These are phyloP conservation scores for Volvox africanus DNA, from an alignment of 139 green algal genomes.

Conservation along the genomic window DNA sequence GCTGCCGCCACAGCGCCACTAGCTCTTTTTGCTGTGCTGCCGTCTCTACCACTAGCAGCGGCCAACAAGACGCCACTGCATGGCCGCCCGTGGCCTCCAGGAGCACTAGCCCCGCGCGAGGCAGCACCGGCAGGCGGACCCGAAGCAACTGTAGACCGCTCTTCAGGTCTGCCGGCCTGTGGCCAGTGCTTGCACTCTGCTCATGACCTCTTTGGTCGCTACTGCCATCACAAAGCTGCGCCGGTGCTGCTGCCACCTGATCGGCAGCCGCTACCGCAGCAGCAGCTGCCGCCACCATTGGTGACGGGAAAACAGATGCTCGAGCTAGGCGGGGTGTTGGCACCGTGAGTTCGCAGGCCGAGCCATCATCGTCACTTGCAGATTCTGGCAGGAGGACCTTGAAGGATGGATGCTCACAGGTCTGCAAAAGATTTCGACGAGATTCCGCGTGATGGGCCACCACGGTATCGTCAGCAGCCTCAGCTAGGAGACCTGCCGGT, in stretches of 20 bases:
- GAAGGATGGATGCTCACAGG: not conserved
- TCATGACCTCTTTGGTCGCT: too few species aligned
- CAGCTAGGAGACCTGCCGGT: not conserved
- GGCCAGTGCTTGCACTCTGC: not conserved
- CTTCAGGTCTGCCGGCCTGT: not conserved
- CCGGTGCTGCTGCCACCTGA: too few species aligned
- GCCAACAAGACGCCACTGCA: not conserved
- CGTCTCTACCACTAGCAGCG: not conserved
- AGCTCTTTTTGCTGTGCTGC: not conserved
- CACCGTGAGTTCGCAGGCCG: not conserved
- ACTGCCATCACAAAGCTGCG: too few species aligned
- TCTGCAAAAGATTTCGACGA: not conserved
- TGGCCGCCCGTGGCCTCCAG: slow-evolving; percentile 19
- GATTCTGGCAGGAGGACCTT: not conserved
- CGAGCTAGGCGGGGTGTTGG: too few species aligned
- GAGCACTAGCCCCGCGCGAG: not conserved
- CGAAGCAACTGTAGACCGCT: not conserved
- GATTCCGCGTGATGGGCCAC: too few species aligned
- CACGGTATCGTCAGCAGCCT: not conserved
- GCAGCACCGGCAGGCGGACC: slow-evolving; percentile 8
- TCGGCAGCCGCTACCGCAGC: too few species aligned
- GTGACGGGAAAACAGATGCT: too few species aligned
- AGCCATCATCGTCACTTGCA: not conserved
- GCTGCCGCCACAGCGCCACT: not conserved
- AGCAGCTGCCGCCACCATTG: too few species aligned